Base-by-base conservation (phyloP, 768 basidiomycete species). In the Podaxis carcinomalis region DNA sequence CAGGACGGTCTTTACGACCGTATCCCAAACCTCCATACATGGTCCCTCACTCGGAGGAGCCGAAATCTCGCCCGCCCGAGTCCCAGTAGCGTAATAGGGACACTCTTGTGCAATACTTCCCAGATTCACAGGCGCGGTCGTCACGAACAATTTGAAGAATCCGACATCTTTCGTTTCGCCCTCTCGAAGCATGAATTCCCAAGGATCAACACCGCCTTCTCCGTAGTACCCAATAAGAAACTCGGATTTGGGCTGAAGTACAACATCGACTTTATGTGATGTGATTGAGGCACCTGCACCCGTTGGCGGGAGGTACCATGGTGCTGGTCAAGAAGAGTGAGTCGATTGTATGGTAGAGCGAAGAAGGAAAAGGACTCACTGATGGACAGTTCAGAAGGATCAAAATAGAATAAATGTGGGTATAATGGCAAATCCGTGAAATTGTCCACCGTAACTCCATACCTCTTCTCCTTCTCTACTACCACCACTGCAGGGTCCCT, bases 61-160 rank as follows among this genome's bases (percentile, higher is more conserved):
- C 4, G 13, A n/a, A 35, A 35, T 3, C 2, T 19, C 16, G 14
- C 11, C 42, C 3, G 25, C 13, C n/a, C 44, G 9, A 13, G 10
- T 28, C n/a, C 7, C 7, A 9, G 32, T 0, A 57, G 16, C 13
- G 9, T 28, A 19, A 47, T 40, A 59, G 14, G 50, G 37, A 42
- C 57, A 27, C 1, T 66, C 55, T 52, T 77, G 79, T 1, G 51
- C 37, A 2, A 82, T 69, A 53, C 67, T 68, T 3, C 68, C 64
- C 56, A 80, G 68, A 63, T 77, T 74, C 39, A 73, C 65, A 3
- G 72, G 72, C 0, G 59, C 60, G 0, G 75, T 77, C 14, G 79
- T 69, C 19, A 81, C 61, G 60, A 76, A 82, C 6, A 81, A 62
- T 59, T 78, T 80, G 53, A 82, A 71, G 57, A 75, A 78, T 5